Base-by-base conservation (phyloP, 257 asterid species). In the Ophiorrhiza pumila region DNA sequence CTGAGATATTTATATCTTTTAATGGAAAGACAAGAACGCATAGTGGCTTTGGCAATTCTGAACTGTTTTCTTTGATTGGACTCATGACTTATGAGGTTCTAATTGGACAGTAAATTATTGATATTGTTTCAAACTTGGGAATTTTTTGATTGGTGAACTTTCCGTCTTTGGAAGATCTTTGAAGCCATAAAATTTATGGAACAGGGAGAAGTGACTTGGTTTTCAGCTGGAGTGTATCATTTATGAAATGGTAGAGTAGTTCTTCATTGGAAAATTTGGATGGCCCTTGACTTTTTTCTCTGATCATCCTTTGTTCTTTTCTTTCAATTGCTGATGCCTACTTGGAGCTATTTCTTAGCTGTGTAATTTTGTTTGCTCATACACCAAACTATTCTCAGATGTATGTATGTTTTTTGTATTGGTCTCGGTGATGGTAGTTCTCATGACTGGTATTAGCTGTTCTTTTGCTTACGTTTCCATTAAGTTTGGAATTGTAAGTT, bases 11-110 rank as follows among this genome's bases (percentile, higher is more conserved):
- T 32, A 52, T 64, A 57, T 57, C 14, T 37, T 58, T 42, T 1
- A 22, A 37, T n/a, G 15, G 46, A 31, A 58, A 35, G 11, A 37
- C 7, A 11, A 7, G 14, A 62, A 22, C 2, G 8, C 13, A 20
- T 14, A 42, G 57, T 35, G 39, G 53, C 9, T 50, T 18, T 31
- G 62, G 53, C n/a, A 60, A 52, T 55, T 50, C 35, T 10, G 50
- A 42, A 61, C 56, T 34, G 25, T 37, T 76, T 17, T 73, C 42
- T 74, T 64, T 45, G 67, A 76, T 75, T 45, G 58, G 45, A 13
- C 29, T 14, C 17, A 25, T 52, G 45, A 13, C 29, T 14, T 17
- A 25, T 52, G 45, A 34, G 71, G 73, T 63, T 68, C 25, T 53
- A 47, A 70, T 63, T 68, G 70, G 17, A 46, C 37, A 46, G 61